phyloP scores from a whole-genome alignment of 306 rosid genomes.

The Crotalaria pallida region DNA sequence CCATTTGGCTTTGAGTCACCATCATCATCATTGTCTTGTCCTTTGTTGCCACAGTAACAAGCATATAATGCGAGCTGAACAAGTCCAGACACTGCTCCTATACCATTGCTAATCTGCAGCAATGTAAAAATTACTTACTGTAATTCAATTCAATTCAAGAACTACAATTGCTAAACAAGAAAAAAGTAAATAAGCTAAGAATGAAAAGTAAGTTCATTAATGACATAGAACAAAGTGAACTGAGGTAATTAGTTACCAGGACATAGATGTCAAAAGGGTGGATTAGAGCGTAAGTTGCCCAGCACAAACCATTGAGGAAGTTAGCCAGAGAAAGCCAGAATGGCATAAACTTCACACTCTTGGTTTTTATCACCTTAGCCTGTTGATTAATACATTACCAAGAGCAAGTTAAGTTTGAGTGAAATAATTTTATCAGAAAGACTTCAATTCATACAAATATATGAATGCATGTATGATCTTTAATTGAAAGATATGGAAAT shows the following conservation, averaged over 20 bases:
- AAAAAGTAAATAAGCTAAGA: neutral
- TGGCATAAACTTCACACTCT: constrained; percentile 70
- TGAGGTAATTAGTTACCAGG: constrained; percentile 40
- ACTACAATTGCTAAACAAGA: neutral
- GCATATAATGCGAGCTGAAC: constrained; percentile 51
- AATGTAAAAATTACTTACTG: too few species aligned
- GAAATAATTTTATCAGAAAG: neutral
- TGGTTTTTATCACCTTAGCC: constrained; percentile 47
- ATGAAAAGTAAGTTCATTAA: neutral
- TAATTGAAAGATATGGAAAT: neutral
- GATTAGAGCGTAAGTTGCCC: constrained; percentile 72
- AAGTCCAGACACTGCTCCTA: constrained; percentile 56
- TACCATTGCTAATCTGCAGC: constrained; percentile 58
- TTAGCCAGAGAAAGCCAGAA: constrained; percentile 55
- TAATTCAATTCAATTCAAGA: neutral
- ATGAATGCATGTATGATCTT: neutral
- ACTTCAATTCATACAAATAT: neutral
- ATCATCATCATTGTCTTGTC: neutral
- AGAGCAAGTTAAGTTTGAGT: neutral
- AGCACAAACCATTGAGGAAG: constrained; percentile 49
- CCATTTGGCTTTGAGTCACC: constrained; percentile 16
- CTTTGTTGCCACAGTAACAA: constrained; percentile 19
- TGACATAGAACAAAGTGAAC: neutral
- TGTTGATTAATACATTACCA: neutral
- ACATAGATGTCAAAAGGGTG: constrained; percentile 49